Evolutionary conservation across 78 protist species (phyloP).

Genomic region (Dictyostelium purpureum): DNA sequence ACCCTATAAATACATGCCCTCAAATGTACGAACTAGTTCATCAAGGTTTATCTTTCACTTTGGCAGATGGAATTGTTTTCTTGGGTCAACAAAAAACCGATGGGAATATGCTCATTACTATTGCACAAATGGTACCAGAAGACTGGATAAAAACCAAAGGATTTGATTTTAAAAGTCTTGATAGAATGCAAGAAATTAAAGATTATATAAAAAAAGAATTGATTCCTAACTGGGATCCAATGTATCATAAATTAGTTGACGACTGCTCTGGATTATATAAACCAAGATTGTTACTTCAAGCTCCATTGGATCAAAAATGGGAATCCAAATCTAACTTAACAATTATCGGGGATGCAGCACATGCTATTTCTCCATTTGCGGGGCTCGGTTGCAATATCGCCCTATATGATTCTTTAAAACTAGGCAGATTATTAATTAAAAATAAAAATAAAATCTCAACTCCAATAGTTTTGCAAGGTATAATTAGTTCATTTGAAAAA

Average conservation of each 20-base stretch:
- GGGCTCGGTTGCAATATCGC: slow-evolving; percentile 52
- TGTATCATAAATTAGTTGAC: not conserved
- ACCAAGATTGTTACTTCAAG: not conserved
- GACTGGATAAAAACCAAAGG: not conserved
- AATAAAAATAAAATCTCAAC: not conserved
- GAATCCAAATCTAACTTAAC: not conserved
- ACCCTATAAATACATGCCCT: not conserved
- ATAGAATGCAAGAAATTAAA: not conserved
- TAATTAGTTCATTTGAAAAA: not conserved
- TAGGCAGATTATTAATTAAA: not conserved
- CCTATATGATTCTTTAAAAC: slow-evolving; percentile 8
- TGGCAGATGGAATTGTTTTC: not conserved
- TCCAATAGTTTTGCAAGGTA: not conserved
- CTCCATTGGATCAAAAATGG: not conserved
- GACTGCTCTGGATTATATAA: not conserved
- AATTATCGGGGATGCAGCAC: slow-evolving; percentile 68
- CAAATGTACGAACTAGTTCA: not conserved
- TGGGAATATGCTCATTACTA: not conserved
- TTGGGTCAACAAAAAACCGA: not conserved
- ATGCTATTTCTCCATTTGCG: slow-evolving; percentile 65
- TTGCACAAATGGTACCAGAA: not conserved
- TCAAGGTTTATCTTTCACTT: not conserved
- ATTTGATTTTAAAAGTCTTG: not conserved
- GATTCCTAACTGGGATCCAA: slow-evolving; percentile 2
- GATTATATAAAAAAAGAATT: not conserved